Percentiles rank a stretch among this genome's conserved stretches.
Evolutionary conservation across 805 yeast species (phyloP).

Genomic region (Yarrowia sp.): DNA sequence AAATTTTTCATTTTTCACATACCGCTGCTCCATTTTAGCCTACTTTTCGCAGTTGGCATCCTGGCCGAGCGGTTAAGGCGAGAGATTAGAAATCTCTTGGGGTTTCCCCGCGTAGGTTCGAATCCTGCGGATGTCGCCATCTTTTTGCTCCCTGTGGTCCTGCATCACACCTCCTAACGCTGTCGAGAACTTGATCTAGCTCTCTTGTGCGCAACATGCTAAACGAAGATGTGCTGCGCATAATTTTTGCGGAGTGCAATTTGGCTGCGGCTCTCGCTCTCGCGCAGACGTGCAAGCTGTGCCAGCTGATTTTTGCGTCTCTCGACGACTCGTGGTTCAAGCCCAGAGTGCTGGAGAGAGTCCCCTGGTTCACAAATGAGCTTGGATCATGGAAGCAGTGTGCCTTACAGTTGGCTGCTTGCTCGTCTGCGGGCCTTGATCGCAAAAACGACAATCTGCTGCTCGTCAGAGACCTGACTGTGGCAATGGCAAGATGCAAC

Average conservation of each 20-base stretch:
- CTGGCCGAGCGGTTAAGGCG: constrained; percentile 7
- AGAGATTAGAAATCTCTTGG: constrained; percentile 2
- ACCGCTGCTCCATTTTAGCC: background rate
- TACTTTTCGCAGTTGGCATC: background rate
- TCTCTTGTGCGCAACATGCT: background rate
- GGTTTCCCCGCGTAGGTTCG: constrained; percentile 6
- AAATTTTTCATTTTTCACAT: background rate
- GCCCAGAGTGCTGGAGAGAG: background rate
- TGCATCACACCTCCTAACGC: too few relatives aligned
- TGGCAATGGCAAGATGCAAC: background rate
- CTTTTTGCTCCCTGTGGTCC: too few relatives aligned
- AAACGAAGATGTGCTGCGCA: background rate
- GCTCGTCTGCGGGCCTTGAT: too few relatives aligned
- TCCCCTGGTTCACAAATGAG: background rate
- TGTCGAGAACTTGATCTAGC: too few relatives aligned
- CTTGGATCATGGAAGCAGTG: background rate
- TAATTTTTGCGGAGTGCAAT: background rate
- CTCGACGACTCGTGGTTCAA: background rate
- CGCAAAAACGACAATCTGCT: background rate
- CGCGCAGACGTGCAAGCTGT: background rate
- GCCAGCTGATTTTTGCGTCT: background rate
- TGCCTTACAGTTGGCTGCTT: background rate
- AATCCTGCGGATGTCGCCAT: constrained; percentile 1
- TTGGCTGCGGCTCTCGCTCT: background rate
- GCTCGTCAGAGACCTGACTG: background rate